Evolutionary conservation across 805 yeast genomes (phyloP), one percentile per base, ranked within the genome.

Genomic region (Yarrowia hollandica): DNA sequence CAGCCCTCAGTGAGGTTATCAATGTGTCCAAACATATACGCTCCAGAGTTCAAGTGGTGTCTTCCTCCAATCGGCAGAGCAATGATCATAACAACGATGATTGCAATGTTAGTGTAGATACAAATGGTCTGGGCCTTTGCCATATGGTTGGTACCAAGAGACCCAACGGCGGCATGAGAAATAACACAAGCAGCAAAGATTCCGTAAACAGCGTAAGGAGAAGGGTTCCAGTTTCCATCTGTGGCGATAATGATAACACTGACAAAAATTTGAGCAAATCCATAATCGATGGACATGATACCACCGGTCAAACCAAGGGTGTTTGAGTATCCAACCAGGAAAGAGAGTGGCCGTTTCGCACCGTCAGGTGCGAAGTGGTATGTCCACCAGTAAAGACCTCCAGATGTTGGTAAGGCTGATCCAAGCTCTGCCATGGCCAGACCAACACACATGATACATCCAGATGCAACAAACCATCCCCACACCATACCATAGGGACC

Each of bases 311-410:
- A 72, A 1, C 90, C 89, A 64, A 86, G 69, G 1, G 90, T 76
- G 68, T 86, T 85, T 3, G 86, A 77, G 65, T 83, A 79, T 3
- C 90, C 91, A 61, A 85, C 82, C 41, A 85, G 67, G 65, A 79
- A 85, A 34, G 85, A 80, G 35, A 84, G 55, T 68, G 0, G 84
- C 81, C 23, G 78, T 77, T 66, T 80, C 76, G 31, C 75, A 63
- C 66, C 63, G 42, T 74, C 78, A 1, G 89, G 90, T 21, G 90
- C 82, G 67, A 82, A 85, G 68, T 82, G 78, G 69, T 77, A 82
- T 1, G 88, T 81, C 84, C 86, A 83, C 70, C 79, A 82, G 67
- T 84, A 86, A 31, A 86, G 72, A 8, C 91, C 91, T 59, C 91
- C 91, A 23, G 86, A 80, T 1, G 91, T 85, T 25, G 92, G 91